Conservation (phyloP, 305 asterid species). For the Fraxinus xanthoxyloides region DNA sequence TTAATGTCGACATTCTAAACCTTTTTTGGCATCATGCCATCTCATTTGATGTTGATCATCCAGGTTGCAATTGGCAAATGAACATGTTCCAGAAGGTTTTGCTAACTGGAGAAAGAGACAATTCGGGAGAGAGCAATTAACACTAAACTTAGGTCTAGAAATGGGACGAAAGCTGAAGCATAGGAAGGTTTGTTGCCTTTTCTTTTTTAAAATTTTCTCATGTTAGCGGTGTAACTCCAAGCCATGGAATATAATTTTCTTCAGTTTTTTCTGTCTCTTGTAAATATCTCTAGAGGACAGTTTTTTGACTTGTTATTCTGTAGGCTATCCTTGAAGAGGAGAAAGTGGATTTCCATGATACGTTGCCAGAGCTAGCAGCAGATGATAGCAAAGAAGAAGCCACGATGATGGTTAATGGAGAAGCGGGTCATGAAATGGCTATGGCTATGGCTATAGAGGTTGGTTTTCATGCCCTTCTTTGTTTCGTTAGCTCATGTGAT, state of each 20-base stretch:
- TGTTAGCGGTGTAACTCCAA: neutral
- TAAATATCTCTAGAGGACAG: neutral
- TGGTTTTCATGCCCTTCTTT: constrained; percentile 16
- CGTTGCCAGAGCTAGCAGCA: constrained; percentile 30
- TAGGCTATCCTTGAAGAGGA: constrained; percentile 45
- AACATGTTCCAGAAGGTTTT: constrained; percentile 59
- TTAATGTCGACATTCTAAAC: constrained; percentile 21
- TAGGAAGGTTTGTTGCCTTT: constrained; percentile 46
- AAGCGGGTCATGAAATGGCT: constrained; percentile 30
- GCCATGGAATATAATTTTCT: constrained; percentile 5
- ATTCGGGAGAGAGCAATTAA: constrained; percentile 40
- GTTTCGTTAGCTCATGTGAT: constrained; percentile 4
- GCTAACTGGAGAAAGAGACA: constrained; percentile 55
- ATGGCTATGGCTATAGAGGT: constrained; percentile 41
- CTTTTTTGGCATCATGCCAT: constrained; percentile 23
- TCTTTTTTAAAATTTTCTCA: neutral
- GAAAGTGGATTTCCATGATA: constrained; percentile 33
- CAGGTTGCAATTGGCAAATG: constrained; percentile 76
- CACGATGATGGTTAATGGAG: constrained; percentile 31
- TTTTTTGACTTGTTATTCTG: constrained; percentile 20
- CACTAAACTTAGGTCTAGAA: constrained; percentile 52
- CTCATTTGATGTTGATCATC: constrained; percentile 21
- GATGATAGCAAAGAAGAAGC: constrained; percentile 37
- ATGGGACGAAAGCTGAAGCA: constrained; percentile 45
- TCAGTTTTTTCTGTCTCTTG: neutral